Evolutionary conservation across 805 yeast genomes (phyloP), one percentile per base, ranked within the genome.

Genomic region (Wickerhamiella nectarea): DNA sequence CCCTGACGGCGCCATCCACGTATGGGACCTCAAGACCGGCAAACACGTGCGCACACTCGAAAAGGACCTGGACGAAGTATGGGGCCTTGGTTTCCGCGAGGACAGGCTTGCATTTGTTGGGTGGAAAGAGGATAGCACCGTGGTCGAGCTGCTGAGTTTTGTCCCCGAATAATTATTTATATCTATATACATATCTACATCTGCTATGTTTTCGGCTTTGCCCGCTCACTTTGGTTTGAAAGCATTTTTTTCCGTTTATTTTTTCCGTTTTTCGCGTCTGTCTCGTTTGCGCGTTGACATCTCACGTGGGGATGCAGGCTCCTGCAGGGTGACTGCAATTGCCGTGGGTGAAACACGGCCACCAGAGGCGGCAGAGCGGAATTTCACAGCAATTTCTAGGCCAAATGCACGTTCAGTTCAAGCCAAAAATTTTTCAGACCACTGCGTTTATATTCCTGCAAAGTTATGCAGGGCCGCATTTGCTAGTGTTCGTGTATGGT

Each of bases 11-110:
- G 55, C 59, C 9, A 65, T 67, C 18, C 61, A 63, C 34, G 54
- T 67, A 19, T 66, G 70, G 70, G 62, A 62, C 41, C 48, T 60
- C 36, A 52, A 54, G 18, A 58, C 65, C 7, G 70, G 70, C 12
- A 56, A 51, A 35, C 62, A 58, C 40, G 48, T 66, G 22, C 60
- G 69, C 8, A 63, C 61, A 43, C 50, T 66, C 22, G 53, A 57
- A 9, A 49, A 52, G 28, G 56, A 58, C 31, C 60, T 62, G 37
- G 62, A 62, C 25, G 59, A 63, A 7, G 67, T 66, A 31, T 66
- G 70, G 70, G 56, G 67, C 4, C 59, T 66, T 17, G 65, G 63
- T 11, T 60, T 64, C 51, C 51, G 53, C 33, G 63, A 63, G 33
- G 69, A 66, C 44, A 56, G 65, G 41, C 55, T 66, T 21, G 64